Evolutionary conservation across 2,329 filamentous ascomycete species (phyloP), one percentile per base, ranked within the genome.

Genomic region (Lasiodiplodia gonubiensis): DNA sequence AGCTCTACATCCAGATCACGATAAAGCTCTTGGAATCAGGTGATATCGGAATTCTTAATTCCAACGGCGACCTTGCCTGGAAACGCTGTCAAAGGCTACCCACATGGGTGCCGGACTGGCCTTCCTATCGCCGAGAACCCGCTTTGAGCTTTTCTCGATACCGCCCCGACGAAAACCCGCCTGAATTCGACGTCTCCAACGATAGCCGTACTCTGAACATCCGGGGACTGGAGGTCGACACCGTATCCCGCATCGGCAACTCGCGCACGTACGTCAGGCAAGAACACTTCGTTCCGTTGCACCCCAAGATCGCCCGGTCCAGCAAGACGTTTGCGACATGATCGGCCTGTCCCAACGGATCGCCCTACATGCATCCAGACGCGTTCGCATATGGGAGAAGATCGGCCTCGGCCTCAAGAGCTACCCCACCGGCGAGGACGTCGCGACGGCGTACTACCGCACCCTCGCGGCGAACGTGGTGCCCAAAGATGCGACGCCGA

Each of bases 101-200:
- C 14, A 68, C 70, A 12, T 71, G 70, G 70, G 70, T 72, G 1
- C 37, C 70, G 14, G 67, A 72, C 55, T 71, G 70, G 70, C 18
- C 52, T 1, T 30, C 52, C 27, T 54, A n/a, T 23, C 59, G 16
- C 59, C 39, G 14, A 35, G 23, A 23, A 35, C 7, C 16, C 16
- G 16, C 16, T 42, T 42, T 42, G 39, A 42, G 18, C 14, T 2
- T 18, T 7, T 42, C 39, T 8, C 39, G 5, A 18, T 42, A 42
- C 16, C 18, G 39, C 16, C 14, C 39, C 4, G 14, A 18, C 16
- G 39, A 42, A 2, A 18, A 42, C n/a, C 18, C 16, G 8, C 16
- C 39, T 4, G 18, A 42, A 7, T 42, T n/a, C 5, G 39, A 42
- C 0, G 7, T 42, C 8, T 42, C 39, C 6, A 1, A 4, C 2